phyloP scores from a whole-genome alignment of 1,284 basidiomycete species.

The Sanghuangporus weigelae region DNA sequence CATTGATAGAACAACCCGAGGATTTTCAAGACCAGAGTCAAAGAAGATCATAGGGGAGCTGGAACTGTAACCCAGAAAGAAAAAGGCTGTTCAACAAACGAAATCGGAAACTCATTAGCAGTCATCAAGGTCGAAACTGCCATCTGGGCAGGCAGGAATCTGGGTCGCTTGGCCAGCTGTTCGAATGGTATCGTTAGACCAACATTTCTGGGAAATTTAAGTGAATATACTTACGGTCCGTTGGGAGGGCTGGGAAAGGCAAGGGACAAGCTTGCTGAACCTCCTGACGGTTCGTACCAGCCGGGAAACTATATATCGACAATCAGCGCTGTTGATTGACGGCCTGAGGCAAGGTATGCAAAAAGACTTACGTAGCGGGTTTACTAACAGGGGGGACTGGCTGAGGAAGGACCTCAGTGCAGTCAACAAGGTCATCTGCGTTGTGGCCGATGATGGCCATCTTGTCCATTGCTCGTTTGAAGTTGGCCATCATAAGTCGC shows the following conservation, averaged over 20 bases:
- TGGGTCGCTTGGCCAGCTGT: constrained; percentile 9
- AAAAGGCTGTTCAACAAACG: neutral
- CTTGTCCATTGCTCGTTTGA: constrained; percentile 17
- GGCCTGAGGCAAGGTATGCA: neutral
- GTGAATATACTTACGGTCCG: constrained; percentile 8
- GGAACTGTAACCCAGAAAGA: neutral
- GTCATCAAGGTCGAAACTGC: constrained; percentile 9
- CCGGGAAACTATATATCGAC: constrained; percentile 6
- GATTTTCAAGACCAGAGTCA: too few relatives aligned
- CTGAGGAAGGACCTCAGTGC: constrained; percentile 18
- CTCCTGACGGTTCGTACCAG: constrained; percentile 9
- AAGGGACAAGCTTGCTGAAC: constrained; percentile 14
- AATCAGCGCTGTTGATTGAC: neutral
- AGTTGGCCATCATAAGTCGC: constrained; percentile 17
- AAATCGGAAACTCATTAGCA: constrained; percentile 2
- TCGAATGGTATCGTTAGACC: neutral
- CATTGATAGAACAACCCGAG: too few relatives aligned
- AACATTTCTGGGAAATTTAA: neutral
- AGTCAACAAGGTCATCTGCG: constrained; percentile 17
- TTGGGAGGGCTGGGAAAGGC: constrained; percentile 17
- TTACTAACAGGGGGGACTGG: constrained; percentile 11
- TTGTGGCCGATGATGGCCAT: constrained; percentile 19
- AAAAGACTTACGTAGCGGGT: constrained; percentile 14
- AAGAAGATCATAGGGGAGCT: too few relatives aligned
- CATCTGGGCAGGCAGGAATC: constrained; percentile 18